These are phyloP conservation scores for Salix dunnii DNA, from an alignment of 345 rosid genomes.

Conservation along the genomic window DNA sequence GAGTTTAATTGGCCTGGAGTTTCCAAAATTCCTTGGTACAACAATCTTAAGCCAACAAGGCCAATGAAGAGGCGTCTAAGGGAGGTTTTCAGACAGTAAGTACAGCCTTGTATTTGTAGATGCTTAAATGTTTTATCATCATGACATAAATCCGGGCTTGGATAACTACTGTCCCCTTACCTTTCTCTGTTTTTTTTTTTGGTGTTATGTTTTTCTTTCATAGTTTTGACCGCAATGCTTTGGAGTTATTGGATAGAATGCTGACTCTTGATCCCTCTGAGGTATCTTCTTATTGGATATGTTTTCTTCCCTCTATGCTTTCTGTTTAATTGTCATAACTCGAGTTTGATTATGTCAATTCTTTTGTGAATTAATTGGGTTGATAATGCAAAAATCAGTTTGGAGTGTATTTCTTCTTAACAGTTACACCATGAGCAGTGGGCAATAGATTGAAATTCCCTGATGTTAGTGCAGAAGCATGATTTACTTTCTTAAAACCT, in stretches of 20 bases:
- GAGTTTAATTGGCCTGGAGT: constrained; percentile 75
- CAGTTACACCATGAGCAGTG: too few species aligned
- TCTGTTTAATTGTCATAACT: too few species aligned
- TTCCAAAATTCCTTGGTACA: constrained; percentile 71
- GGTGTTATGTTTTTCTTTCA: background rate
- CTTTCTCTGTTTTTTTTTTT: background rate
- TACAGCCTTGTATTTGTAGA: background rate
- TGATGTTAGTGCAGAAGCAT: too few species aligned
- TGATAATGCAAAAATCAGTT: too few species aligned
- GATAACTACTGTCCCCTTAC: background rate
- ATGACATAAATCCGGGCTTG: background rate
- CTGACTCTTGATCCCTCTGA: constrained; percentile 81
- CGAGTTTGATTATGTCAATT: too few species aligned
- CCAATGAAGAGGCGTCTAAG: constrained; percentile 75
- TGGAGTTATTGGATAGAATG: constrained; percentile 89
- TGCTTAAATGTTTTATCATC: background rate
- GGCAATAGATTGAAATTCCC: too few species aligned
- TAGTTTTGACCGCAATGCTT: constrained; percentile 86
- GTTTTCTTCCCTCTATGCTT: too few species aligned
- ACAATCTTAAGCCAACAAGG: constrained; percentile 67
- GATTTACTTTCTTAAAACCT: too few species aligned
- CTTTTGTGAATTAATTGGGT: too few species aligned
- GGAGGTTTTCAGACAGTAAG: constrained; percentile 82
- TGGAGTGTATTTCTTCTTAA: too few species aligned
- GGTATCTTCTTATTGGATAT: constrained; percentile 37